Evolutionary conservation across 352 stramenopile species (phyloP).

Genomic region (Phytophthora idaei): DNA sequence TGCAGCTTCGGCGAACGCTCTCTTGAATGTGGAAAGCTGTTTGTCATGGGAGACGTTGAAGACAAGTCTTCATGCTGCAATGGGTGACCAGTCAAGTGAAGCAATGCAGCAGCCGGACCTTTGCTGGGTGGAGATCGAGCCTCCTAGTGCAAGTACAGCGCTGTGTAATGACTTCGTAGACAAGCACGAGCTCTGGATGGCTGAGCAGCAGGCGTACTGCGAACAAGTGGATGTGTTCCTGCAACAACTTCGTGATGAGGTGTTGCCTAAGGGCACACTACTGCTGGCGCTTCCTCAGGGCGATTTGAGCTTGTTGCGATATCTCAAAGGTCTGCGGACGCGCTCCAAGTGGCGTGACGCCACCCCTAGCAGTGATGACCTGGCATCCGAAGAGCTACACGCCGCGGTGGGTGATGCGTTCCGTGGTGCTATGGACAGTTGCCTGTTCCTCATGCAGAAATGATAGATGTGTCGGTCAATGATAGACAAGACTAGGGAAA

Average conservation of each 20-base stretch:
- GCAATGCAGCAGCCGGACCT: constrained; percentile 43
- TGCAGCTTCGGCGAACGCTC: constrained; percentile 12
- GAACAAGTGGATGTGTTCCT: constrained; percentile 57
- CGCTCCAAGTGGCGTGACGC: constrained; percentile 80
- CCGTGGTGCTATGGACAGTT: constrained; percentile 72
- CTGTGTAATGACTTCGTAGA: constrained; percentile 64
- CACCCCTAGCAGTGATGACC: constrained; percentile 25
- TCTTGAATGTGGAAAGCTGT: constrained; percentile 41
- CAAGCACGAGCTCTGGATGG: constrained; percentile 73
- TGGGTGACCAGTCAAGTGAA: constrained; percentile 17
- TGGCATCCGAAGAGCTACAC: constrained; percentile 57
- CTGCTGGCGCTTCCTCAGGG: constrained; percentile 75
- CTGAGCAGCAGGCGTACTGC: constrained; percentile 56
- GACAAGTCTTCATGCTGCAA: constrained; percentile 32
- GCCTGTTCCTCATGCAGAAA: constrained; percentile 78
- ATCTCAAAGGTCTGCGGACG: constrained; percentile 76
- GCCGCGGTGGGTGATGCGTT: constrained; percentile 73
- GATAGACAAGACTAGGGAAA: neutral
- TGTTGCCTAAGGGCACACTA: constrained; percentile 57
- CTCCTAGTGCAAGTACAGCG: constrained; percentile 34
- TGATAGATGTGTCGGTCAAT: neutral
- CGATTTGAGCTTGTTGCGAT: constrained; percentile 69
- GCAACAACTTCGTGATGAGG: constrained; percentile 44
- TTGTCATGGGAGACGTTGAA: constrained; percentile 43
- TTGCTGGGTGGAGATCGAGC: constrained; percentile 80